Percentiles rank a stretch among this genome's conserved stretches.
These are phyloP conservation scores for Saturnispora zaruensis DNA, from an alignment of 805 yeast species.

Conservation along the genomic window DNA sequence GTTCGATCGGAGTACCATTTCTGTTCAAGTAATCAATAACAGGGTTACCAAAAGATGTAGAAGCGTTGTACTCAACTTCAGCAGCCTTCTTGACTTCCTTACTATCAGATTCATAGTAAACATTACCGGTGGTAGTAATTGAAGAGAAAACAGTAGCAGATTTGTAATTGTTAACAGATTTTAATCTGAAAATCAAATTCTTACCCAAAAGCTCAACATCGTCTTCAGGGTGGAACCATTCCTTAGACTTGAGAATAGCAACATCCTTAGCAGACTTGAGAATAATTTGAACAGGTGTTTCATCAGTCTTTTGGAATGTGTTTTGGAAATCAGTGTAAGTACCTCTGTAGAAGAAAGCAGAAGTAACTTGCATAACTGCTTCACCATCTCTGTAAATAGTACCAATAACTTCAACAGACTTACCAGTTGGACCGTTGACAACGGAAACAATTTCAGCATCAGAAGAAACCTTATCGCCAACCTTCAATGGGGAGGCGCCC, in stretches of 20 bases:
- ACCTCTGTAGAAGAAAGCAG: conserved; percentile 96
- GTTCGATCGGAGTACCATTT: conserved; percentile 89
- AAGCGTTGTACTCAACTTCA: conserved; percentile 74
- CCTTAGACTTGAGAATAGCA: conserved; percentile 89
- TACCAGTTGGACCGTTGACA: conserved; percentile 85
- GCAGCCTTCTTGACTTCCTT: conserved; percentile 83
- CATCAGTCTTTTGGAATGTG: conserved; percentile 82
- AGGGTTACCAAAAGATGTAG: conserved; percentile 93
- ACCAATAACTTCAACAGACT: conserved; percentile 92
- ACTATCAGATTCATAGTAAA: conserved; percentile 81
- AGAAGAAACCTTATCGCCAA: conserved; percentile 78
- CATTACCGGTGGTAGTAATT: conserved; percentile 78
- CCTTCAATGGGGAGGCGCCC: conserved; percentile 81
- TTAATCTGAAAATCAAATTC: conserved; percentile 81
- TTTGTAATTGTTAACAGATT: conserved; percentile 77
- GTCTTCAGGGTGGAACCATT: conserved; percentile 88
- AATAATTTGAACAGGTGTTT: conserved; percentile 76
- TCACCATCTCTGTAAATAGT: conserved; percentile 64
- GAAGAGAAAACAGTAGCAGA: conserved; percentile 66
- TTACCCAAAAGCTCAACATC: conserved; percentile 65
- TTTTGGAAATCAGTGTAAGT: conserved; percentile 77
- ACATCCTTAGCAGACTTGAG: conserved; percentile 76
- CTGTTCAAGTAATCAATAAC: conserved; percentile 89
- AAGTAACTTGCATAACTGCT: conserved; percentile 88
- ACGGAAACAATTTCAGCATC: conserved; percentile 83